Conservation (phyloP, 768 basidiomycete species). For the Tricholoma bakamatsutake region DNA sequence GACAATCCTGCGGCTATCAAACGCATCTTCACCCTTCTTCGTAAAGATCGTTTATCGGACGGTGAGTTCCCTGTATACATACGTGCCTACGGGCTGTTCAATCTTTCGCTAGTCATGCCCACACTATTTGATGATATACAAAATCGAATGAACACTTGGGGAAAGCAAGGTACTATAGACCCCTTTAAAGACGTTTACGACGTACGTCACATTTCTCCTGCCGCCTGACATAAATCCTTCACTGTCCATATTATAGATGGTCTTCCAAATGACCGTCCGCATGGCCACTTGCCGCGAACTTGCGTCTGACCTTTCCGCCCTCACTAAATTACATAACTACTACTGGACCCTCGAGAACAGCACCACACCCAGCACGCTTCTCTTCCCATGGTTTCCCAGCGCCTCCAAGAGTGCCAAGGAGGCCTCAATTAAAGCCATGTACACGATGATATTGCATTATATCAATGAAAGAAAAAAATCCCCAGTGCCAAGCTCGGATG, state of each 20-base stretch:
- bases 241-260: conserved; percentile 11
- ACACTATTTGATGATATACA: conserved; percentile 18
- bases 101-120: neutral
- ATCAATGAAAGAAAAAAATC: conserved; percentile 23
- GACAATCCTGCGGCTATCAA: neutral
- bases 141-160: conserved; percentile 16
- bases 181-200: conserved; percentile 22
- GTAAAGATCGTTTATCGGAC: neutral
- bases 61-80: neutral
- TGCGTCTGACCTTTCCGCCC: conserved; percentile 12
- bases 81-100: neutral
- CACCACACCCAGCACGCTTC: conserved; percentile 24
- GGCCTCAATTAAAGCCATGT: conserved; percentile 26
- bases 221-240: neutral
- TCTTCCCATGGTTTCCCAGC: conserved; percentile 31
- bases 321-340: conserved; percentile 13
- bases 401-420: conserved; percentile 22
- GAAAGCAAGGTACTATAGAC: conserved; percentile 17
- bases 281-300: conserved; percentile 25
- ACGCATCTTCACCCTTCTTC: neutral
- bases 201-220: conserved; percentile 7
- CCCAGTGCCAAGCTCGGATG: conserved; percentile 18
- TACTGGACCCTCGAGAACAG: conserved; percentile 25
- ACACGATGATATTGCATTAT: conserved; percentile 17
- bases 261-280: conserved; percentile 26